A percentile compares a stretch with the other conserved stretches of the same genome.
These are phyloP conservation scores for Spergularia marina DNA, from an alignment of 148 eudicot species.

Conservation along the genomic window DNA sequence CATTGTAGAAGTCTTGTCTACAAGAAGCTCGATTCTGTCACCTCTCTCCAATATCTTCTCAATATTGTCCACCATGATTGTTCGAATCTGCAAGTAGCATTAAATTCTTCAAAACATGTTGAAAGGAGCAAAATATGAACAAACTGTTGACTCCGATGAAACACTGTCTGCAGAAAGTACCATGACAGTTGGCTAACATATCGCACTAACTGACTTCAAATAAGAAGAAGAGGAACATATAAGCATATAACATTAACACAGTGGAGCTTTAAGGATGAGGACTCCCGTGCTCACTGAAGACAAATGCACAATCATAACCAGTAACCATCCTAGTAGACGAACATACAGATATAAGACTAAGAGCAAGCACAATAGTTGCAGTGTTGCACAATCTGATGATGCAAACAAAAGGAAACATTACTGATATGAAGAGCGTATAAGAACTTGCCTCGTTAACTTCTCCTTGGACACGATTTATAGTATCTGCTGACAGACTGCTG, in stretches of 20 bases:
- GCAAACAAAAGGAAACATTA: not conserved
- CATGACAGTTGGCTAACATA: not conserved
- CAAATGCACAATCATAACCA: not conserved
- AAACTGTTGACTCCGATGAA: not conserved
- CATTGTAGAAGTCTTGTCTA: slow-evolving; percentile 95
- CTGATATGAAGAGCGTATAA: not conserved
- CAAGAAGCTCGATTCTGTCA: slow-evolving; percentile 94
- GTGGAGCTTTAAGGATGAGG: not conserved
- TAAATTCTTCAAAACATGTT: slow-evolving; percentile 16
- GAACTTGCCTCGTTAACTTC: slow-evolving; percentile 94
- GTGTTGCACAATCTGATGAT: no score
- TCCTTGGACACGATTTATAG: slow-evolving; percentile 88
- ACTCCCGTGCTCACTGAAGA: not conserved
- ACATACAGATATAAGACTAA: not conserved
- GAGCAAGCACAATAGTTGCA: not conserved
- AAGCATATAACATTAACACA: not conserved
- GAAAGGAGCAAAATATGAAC: not conserved
- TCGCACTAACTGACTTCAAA: no score
- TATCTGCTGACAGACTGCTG: slow-evolving; percentile 85
- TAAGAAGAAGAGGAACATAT: no score
- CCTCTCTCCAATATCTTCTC: slow-evolving; percentile 97
- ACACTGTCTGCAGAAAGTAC: not conserved
- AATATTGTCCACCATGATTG: slow-evolving; percentile 94
- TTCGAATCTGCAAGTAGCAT: slow-evolving; percentile 63
- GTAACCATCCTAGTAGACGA: not conserved